These are phyloP conservation scores for Rhynchosporium graminicola DNA, from an alignment of 2,329 filamentous ascomycete genomes.

Conservation along the genomic window DNA sequence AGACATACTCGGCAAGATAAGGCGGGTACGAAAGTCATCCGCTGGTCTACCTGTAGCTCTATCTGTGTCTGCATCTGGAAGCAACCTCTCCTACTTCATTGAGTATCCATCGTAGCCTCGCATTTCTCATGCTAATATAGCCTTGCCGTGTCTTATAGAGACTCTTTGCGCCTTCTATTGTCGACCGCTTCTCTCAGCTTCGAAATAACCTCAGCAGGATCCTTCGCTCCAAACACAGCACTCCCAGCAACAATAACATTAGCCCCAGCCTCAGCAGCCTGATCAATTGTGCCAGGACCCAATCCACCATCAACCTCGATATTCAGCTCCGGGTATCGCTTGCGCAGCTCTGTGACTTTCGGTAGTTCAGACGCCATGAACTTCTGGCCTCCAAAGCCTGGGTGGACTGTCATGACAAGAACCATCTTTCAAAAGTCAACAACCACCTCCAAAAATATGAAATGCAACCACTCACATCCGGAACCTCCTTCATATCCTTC, in stretches of 20 bases:
- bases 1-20: not conserved
- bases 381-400: conserved; percentile 95
- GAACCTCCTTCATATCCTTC: conserved; percentile 70
- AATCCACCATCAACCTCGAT: conserved; percentile 97
- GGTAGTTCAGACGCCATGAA: conserved; percentile 97
- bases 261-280: conserved; percentile 90
- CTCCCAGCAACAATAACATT: conserved; percentile 98
- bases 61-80: not conserved
- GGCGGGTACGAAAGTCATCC: not conserved
- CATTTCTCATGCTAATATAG: not conserved
- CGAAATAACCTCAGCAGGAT: conserved; percentile 84
- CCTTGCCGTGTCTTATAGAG: conserved; percentile 20
- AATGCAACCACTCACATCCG: conserved; percentile 70
- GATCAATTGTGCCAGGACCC: conserved; percentile 84
- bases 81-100: not conserved
- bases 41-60: not conserved
- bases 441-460: not conserved
- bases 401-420: conserved; percentile 96
- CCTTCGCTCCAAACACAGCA: conserved; percentile 89
- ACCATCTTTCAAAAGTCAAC: conserved; percentile 70
- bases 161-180: conserved; percentile 45
- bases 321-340: conserved; percentile 86
- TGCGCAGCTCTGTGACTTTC: conserved; percentile 83
- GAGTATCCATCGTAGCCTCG: not conserved
- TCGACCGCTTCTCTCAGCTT: conserved; percentile 79